A percentile compares a stretch with the other conserved stretches of the same genome.
Conservation (phyloP, 305 asterid genomes). For the Fraxinus greggii region DNA sequence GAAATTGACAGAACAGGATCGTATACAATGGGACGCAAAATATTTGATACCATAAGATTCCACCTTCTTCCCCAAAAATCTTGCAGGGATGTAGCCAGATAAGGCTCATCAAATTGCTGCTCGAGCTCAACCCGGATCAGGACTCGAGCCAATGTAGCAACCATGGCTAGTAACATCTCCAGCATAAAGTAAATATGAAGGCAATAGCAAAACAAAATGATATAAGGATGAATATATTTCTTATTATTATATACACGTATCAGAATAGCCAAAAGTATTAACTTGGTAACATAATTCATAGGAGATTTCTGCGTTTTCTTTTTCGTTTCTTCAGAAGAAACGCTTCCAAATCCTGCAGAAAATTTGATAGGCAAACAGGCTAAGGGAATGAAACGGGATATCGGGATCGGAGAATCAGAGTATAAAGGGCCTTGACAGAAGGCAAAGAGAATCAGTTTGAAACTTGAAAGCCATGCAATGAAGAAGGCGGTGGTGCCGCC, state of each 20-base stretch:
- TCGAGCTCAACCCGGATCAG: constrained; percentile 39
- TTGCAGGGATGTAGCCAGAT: constrained; percentile 46
- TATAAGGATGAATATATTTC: constrained; percentile 25
- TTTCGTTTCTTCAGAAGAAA: not conserved
- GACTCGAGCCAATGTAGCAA: constrained; percentile 13
- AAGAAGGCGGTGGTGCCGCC: constrained; percentile 40
- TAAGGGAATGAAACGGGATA: constrained; percentile 37
- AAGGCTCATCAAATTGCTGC: constrained; percentile 48
- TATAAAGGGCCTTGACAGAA: constrained; percentile 37
- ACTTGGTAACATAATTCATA: constrained; percentile 22
- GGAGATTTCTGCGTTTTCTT: constrained; percentile 9
- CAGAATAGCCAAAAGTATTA: constrained; percentile 22
- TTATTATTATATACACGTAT: constrained; percentile 25
- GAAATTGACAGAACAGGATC: constrained; percentile 20
- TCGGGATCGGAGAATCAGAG: constrained; percentile 31
- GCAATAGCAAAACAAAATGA: constrained; percentile 29
- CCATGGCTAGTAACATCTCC: constrained; percentile 36
- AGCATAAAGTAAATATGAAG: constrained; percentile 42
- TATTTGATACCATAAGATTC: constrained; percentile 49
- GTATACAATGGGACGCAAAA: constrained; percentile 41
- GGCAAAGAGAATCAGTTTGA: constrained; percentile 49
- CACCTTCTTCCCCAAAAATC: constrained; percentile 64
- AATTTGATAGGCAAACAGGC: constrained; percentile 50
- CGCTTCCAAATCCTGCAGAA: not conserved
- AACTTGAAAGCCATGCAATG: constrained; percentile 48